Evolutionary conservation across 2,329 filamentous ascomycete species (phyloP), one percentile per base, ranked within the genome.

Genomic region (Hypoxylon sp.): DNA sequence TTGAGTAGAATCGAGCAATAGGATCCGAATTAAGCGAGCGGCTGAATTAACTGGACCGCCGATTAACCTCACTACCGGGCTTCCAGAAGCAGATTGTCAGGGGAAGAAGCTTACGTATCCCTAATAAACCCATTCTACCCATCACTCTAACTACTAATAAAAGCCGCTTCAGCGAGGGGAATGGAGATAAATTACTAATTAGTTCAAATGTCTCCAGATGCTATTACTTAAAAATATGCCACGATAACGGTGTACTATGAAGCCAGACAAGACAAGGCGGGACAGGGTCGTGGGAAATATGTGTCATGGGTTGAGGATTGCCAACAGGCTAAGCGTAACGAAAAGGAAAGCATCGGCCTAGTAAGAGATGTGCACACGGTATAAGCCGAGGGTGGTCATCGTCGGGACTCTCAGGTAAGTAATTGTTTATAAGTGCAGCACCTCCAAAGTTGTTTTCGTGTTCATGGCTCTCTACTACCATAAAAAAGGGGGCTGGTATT

Each of bases 321-420:
- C 5, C 32, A 30, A 40, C 20, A 35, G 41, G 31, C 40, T 45
- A 50, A 45, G 25, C 12, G 31, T n/a, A 19, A 23, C 17, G 20
- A 45, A 21, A 47, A 51, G 55, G 51, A 48, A 55, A 55, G 11
- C 46, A 16, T 45, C 46, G 51, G 55, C n/a, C n/a, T n/a, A n/a
- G n/a, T n/a, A n/a, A n/a, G n/a, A n/a, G n/a, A n/a, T n/a, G n/a
- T n/a, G n/a, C n/a, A n/a, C n/a, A n/a, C n/a, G n/a, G 20, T 38
- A 21, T 37, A 44, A 51, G 47, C 40, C 47, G 38, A 44, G 32
- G 31, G 27, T 40, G 47, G 47, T 25, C 47, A 13, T 31, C 8
- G 11, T 32, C 47, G 47, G 47, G 29, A 25, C 32, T 13, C 19
- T 19, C 29, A 36, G 36, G 29, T 13, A n/a, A n/a, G n/a, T n/a